A percentile compares a stretch with the other conserved stretches of the same genome.
These are phyloP conservation scores for Actinomucor elegans DNA, from an alignment of 371 early-diverging fungal genomes.

Conservation along the genomic window DNA sequence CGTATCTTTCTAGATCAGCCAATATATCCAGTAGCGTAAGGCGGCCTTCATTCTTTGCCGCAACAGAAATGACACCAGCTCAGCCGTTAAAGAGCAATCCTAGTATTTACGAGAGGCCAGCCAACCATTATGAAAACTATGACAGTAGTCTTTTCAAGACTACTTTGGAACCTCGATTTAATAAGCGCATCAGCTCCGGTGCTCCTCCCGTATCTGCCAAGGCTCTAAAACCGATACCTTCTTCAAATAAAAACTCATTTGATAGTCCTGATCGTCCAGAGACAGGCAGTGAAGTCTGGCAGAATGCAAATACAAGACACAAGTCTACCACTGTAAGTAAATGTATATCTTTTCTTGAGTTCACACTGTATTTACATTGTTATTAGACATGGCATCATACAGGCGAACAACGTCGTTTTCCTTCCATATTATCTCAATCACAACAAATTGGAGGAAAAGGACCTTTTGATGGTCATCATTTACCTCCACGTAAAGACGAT, in stretches of 20 bases:
- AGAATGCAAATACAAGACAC: constrained; percentile 6
- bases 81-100: background rate
- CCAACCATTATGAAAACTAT: constrained; percentile 52
- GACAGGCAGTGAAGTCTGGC: constrained; percentile 6
- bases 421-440: constrained; percentile 41
- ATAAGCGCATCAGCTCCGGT: constrained; percentile 14
- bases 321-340: constrained; percentile 34
- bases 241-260: constrained; percentile 28
- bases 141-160: constrained; percentile 55
- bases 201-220: constrained; percentile 12
- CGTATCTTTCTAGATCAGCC: constrained; percentile 44
- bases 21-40: constrained; percentile 23
- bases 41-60: constrained; percentile 11
- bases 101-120: constrained; percentile 1
- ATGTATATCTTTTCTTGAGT: background rate
- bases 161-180: constrained; percentile 38
- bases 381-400: constrained; percentile 46
- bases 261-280: constrained; percentile 32
- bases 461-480: constrained; percentile 27
- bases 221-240: constrained; percentile 11
- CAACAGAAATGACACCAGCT: constrained; percentile 11
- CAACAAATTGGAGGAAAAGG: constrained; percentile 40
- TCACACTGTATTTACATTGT: background rate
- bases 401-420: constrained; percentile 30
- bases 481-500: constrained; percentile 33